Base-by-base conservation (phyloP, 768 basidiomycete genomes). In the Clathrus columnatus region DNA sequence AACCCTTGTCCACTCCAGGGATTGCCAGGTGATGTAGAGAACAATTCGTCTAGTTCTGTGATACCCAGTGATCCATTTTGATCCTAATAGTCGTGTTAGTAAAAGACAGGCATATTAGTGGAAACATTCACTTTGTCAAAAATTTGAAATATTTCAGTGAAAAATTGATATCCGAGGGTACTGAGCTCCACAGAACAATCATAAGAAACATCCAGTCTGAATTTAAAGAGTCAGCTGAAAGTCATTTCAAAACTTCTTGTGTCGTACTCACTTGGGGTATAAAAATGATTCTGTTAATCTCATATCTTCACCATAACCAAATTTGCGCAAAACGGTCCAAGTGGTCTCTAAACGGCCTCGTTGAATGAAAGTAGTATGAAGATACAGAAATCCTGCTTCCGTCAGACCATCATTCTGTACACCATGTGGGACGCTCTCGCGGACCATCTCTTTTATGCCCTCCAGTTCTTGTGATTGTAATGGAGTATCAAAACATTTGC, bases 361-460 rank as follows among this genome's bases (percentile, higher is more conserved):
- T 70, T 95, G 95, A 54, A 99, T 96, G 71, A 99, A 99, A 61
- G 84, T 89, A 2, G 95, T 97, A 68, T 97, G 92, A 11, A 99
- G 82, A 65, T 89, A 94, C 36, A 97, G 69, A 72, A 97, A 97
- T 0, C 95, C 95, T 5, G 82, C 80, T 71, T 96, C 91, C 3
- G 94, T 97, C 58, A 99, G 74, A 17, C 91, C 93, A 57, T 76
- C 81, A 54, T 82, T 82, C 30, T 78, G 82, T 44, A 95, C 83
- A 27, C 85, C 85, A 24, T 81, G 81, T 49, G 82, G 81, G 20
- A 84, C 84, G 61, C 88, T 83, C 63, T 85, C 82, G 58, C 82
- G 80, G 36, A 99, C 92, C 76, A 90, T 90, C 18, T 88, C 89
- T 65, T 83, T 85, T 67, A 99, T 95, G n/a, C 94, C 94, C 69